These are phyloP conservation scores for Fusarium mundagurra DNA, from an alignment of 2,329 filamentous ascomycete genomes.

Conservation along the genomic window DNA sequence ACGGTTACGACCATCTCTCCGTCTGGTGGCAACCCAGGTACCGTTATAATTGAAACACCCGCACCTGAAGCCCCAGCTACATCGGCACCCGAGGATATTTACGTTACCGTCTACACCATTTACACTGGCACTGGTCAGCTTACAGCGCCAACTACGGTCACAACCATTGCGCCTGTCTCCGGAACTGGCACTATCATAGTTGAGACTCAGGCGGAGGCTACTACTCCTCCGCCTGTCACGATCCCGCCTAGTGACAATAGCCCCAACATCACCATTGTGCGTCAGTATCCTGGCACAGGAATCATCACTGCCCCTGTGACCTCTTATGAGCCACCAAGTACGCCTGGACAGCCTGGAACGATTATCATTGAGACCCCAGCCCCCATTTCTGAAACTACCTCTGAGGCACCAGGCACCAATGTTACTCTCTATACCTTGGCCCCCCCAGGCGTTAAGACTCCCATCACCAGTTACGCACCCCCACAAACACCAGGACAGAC, in stretches of 20 bases:
- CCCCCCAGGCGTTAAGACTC: neutral
- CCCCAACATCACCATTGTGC: constrained; percentile 24
- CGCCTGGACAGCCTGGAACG: constrained; percentile 15
- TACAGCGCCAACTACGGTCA: constrained; percentile 15
- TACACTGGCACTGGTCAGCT: constrained; percentile 16
- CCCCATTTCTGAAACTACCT: neutral
- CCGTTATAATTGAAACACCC: constrained; percentile 27
- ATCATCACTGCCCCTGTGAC: constrained; percentile 23
- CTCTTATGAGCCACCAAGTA: constrained; percentile 17
- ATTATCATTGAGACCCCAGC: constrained; percentile 26
- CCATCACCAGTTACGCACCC: constrained; percentile 16
- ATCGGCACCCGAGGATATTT: neutral
- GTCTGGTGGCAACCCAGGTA: constrained; percentile 15
- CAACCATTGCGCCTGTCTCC: constrained; percentile 16
- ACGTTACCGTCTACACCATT: constrained; percentile 19
- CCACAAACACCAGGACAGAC: constrained; percentile 16
- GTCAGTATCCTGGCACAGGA: constrained; percentile 19
- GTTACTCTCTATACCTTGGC: constrained; percentile 24
- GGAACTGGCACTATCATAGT: constrained; percentile 30
- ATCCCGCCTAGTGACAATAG: constrained; percentile 15
- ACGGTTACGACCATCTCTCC: constrained; percentile 20
- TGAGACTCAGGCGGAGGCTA: constrained; percentile 15
- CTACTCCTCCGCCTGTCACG: constrained; percentile 5
- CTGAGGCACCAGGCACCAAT: constrained; percentile 3
- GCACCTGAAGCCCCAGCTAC: neutral